Evolutionary conservation across 2,329 filamentous ascomycete species (phyloP).

Genomic region (Sclerotinia borealis): DNA sequence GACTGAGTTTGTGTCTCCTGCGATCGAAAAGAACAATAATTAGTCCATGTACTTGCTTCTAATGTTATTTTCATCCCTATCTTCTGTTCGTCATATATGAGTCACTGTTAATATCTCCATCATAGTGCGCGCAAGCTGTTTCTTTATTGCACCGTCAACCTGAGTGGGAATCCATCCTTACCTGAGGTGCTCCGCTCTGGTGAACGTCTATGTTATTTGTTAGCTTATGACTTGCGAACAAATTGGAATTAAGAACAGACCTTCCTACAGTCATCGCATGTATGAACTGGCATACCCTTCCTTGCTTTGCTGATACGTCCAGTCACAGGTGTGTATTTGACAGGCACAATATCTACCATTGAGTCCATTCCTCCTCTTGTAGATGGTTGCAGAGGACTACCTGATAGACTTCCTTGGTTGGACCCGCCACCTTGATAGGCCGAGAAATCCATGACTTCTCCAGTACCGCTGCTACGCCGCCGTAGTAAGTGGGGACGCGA

Average conservation of each 20-base stretch:
- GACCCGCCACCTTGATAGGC: conserved; percentile 22
- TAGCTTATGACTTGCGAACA: conserved; percentile 10
- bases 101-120: not conserved
- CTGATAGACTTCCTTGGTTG: conserved; percentile 22
- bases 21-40: not conserved
- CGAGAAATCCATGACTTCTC: conserved; percentile 27
- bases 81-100: not conserved
- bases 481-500: conserved; percentile 18
- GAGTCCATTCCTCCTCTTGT: conserved; percentile 23
- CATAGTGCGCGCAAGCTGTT: not conserved
- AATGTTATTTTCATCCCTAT: too few species aligned
- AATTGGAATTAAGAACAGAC: conserved; percentile 13
- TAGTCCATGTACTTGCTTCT: not conserved
- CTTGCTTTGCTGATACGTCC: conserved; percentile 32
- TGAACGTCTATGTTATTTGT: conserved; percentile 46
- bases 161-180: conserved; percentile 27
- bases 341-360: conserved; percentile 23
- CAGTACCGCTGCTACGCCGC: conserved; percentile 25
- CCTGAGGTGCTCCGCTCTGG: conserved; percentile 57
- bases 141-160: not conserved
- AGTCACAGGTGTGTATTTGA: conserved; percentile 34
- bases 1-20: conserved; percentile 56
- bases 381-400: conserved; percentile 24
- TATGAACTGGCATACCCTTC: conserved; percentile 34
- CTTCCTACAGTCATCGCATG: conserved; percentile 31